These are phyloP conservation scores for Candida ascalaphidarum DNA, from an alignment of 805 yeast species.

Conservation along the genomic window DNA sequence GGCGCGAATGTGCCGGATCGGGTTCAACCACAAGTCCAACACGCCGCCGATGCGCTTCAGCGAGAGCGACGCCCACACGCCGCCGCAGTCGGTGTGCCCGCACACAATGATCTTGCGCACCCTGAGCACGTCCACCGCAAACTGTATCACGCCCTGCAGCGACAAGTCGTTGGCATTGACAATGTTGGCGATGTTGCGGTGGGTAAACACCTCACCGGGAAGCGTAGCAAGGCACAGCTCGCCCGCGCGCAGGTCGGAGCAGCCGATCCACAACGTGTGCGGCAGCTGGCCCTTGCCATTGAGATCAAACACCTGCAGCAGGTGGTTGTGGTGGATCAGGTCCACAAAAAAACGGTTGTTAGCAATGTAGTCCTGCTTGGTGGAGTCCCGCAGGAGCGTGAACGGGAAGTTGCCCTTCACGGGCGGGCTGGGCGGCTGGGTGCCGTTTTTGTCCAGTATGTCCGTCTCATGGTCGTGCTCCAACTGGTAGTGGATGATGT, in stretches of 20 bases:
- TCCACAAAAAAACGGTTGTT: slow-evolving; percentile 42
- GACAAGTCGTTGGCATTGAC: slow-evolving; percentile 65
- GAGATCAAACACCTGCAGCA: slow-evolving; percentile 44
- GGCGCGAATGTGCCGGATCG: slow-evolving; percentile 61
- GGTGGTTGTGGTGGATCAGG: slow-evolving; percentile 39
- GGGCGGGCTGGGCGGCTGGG: slow-evolving; percentile 2
- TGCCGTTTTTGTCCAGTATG: slow-evolving; percentile 6
- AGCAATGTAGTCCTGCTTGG: slow-evolving; percentile 38
- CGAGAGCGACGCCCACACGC: slow-evolving; percentile 72
- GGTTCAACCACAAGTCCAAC: slow-evolving; percentile 65
- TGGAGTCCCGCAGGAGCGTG: slow-evolving; percentile 39
- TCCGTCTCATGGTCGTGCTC: slow-evolving; percentile 33
- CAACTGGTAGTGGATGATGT: slow-evolving; percentile 29
- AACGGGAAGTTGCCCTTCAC: slow-evolving; percentile 29
- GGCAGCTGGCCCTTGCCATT: slow-evolving; percentile 87
- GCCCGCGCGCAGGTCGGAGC: slow-evolving; percentile 86
- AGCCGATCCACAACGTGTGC: slow-evolving; percentile 89
- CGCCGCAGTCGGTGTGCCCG: slow-evolving; percentile 96
- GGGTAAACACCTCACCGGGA: slow-evolving; percentile 89
- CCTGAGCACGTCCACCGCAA: slow-evolving; percentile 77
- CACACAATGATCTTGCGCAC: slow-evolving; percentile 78
- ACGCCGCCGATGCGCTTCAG: slow-evolving; percentile 58
- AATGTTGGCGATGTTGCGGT: slow-evolving; percentile 81
- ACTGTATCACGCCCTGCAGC: slow-evolving; percentile 72
- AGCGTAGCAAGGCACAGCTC: slow-evolving; percentile 67